Conservation (phyloP, 2,329 filamentous ascomycete species). For the Colletotrichum spinosum region DNA sequence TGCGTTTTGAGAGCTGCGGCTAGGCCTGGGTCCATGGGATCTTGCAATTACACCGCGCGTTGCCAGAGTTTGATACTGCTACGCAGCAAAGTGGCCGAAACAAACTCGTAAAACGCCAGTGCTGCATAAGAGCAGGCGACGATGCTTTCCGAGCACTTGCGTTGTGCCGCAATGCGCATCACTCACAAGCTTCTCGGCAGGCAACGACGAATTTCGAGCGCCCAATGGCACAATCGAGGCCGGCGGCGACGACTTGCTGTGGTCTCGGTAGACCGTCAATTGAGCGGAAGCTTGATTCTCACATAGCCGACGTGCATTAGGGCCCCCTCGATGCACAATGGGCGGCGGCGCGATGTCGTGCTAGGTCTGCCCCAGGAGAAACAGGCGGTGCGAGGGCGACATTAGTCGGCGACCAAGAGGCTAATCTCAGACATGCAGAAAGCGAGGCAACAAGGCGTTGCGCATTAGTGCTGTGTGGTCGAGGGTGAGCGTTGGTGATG, state of each 20-base stretch:
- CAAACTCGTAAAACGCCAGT: not conserved
- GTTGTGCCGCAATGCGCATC: conserved; percentile 15
- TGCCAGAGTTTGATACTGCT: conserved; percentile 1
- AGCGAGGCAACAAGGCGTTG: conserved; percentile 17
- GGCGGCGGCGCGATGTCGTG: conserved; percentile 8
- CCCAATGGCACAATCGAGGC: conserved; percentile 21
- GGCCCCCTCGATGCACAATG: conserved; percentile 9
- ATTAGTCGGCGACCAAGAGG: conserved; percentile 16
- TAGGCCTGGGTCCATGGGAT: conserved; percentile 9
- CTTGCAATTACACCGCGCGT: no score
- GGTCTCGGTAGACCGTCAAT: not conserved
- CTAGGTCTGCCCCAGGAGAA: conserved; percentile 17
- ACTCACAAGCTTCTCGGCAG: conserved; percentile 7
- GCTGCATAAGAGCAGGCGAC: conserved; percentile 7
- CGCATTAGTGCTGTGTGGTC: not conserved
- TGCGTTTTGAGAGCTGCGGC: conserved; percentile 18
- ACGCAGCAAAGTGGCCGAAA: not conserved
- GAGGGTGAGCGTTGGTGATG: not conserved
- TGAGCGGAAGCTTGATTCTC: conserved; percentile 7
- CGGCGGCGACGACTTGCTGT: not conserved
- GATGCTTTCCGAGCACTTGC: conserved; percentile 8
- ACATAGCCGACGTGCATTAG: conserved; percentile 30
- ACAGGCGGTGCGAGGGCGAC: conserved; percentile 20
- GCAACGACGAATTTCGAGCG: conserved; percentile 4
- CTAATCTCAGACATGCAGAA: conserved; percentile 30